phyloP scores from a whole-genome alignment of 257 asterid genomes.

The Solanum sejunctum region DNA sequence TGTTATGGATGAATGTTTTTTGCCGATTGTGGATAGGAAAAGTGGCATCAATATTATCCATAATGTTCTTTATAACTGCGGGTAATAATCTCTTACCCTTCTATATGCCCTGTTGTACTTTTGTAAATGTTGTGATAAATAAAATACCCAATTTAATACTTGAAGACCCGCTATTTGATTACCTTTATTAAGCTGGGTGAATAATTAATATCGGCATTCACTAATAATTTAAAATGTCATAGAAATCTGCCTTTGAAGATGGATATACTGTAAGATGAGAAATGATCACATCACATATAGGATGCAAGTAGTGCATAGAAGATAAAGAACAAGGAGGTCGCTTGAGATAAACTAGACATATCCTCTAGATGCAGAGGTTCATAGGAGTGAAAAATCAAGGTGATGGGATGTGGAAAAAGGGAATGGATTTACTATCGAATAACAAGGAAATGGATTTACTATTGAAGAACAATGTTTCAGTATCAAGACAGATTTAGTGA shows the following conservation, averaged over 20 bases:
- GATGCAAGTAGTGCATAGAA: not conserved
- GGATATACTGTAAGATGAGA: not conserved
- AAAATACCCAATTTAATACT: not conserved
- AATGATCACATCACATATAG: not conserved
- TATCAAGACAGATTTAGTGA: not conserved
- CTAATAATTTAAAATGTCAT: not conserved
- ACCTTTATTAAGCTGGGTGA: not conserved
- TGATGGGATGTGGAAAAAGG: not conserved
- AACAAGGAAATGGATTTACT: not conserved
- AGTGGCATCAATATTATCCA: slow-evolving; percentile 78
- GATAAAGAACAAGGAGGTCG: not conserved
- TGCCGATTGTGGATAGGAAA: slow-evolving; percentile 83
- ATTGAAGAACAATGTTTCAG: not conserved
- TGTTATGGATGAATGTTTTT: slow-evolving; percentile 88
- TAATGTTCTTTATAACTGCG: slow-evolving; percentile 72
- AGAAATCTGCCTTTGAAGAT: not conserved
- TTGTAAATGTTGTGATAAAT: not conserved
- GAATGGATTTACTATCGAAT: not conserved
- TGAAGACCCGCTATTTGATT: not conserved
- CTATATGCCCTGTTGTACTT: not conserved
- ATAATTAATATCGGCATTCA: not conserved
- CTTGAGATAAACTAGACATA: not conserved
- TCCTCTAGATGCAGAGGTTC: not conserved
- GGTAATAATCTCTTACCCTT: slow-evolving; percentile 47
- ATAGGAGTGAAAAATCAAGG: not conserved